Evolutionary conservation across 2,329 filamentous ascomycete species (phyloP).

Genomic region (Pyricularia sp.): DNA sequence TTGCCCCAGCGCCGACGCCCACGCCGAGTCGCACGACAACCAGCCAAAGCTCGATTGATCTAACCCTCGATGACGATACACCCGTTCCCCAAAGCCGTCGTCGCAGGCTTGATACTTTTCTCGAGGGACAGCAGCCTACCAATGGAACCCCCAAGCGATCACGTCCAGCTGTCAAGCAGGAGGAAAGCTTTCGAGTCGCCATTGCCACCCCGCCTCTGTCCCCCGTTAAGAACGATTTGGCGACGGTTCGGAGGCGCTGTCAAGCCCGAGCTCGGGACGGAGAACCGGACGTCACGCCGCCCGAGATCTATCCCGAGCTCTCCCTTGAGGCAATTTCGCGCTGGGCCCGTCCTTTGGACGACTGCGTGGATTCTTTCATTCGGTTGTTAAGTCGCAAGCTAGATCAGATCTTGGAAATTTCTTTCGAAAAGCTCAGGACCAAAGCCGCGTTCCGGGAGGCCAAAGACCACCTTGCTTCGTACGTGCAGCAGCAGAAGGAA

Average conservation of each 20-base stretch:
- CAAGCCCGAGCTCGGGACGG: slow-evolving; percentile 24
- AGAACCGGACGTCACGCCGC: slow-evolving; percentile 43
- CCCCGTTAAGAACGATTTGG: background rate
- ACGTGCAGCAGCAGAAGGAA: slow-evolving; percentile 26
- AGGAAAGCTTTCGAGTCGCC: slow-evolving; percentile 8
- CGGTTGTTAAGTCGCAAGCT: slow-evolving; percentile 33
- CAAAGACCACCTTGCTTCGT: slow-evolving; percentile 26
- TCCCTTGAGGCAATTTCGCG: slow-evolving; percentile 42
- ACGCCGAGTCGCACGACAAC: background rate
- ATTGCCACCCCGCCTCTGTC: background rate
- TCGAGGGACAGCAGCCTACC: slow-evolving; percentile 6
- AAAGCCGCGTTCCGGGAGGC: slow-evolving; percentile 37
- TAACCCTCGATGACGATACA: slow-evolving; percentile 4
- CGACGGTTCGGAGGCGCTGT: background rate
- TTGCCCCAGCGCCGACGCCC: background rate
- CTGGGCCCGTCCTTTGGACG: slow-evolving; percentile 41
- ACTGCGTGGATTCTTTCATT: slow-evolving; percentile 34
- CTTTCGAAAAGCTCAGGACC: slow-evolving; percentile 34
- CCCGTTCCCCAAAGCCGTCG: slow-evolving; percentile 5
- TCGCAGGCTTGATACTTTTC: slow-evolving; percentile 5
- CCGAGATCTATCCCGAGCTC: slow-evolving; percentile 46
- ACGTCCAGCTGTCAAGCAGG: slow-evolving; percentile 12
- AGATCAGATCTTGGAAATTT: slow-evolving; percentile 28
- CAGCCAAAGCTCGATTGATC: background rate
- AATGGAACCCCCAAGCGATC: slow-evolving; percentile 4